Evolutionary conservation across 2,329 filamentous ascomycete species (phyloP), one percentile per base, ranked within the genome.

Genomic region (Chrysoporthe cubensis): DNA sequence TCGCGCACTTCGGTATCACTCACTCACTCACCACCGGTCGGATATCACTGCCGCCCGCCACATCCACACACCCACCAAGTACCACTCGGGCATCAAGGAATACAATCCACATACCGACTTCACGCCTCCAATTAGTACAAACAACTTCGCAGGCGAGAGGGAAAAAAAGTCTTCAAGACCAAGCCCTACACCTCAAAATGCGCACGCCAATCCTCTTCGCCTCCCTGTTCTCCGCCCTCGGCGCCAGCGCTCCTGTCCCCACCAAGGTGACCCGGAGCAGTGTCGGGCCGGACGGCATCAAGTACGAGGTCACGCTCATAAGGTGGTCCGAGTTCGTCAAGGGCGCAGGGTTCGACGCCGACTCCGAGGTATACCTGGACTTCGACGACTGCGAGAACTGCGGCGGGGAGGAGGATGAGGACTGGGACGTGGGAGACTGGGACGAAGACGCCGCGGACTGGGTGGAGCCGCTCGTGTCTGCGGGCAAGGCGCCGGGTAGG

Each of bases 381-480:
- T 48, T 44, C 11, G 54, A 58, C 43, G 40, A 26, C 16, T 32
- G 43, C 43, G 42, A 44, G 1, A 16, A 18, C 2, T 48, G 26
- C 26, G 52, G 34, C 4, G 54, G 21, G 7, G 52, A 50, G 37
- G 52, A n/a, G 5, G 52, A 14, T 3, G 43, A 48, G 11, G 52
- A 59, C 52, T 65, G 63, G 63, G 63, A 65, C 52, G 42, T 16
- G 16, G 54, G 50, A 43, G 63, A 65, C 32, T 65, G 63, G 63
- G 52, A 58, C 21, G 63, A 59, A 9, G 62, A 64, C 26, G 62
- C 62, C 1, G 40, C 26, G 42, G 62, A 64, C 16, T 64, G 50
- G 48, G 50, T 54, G 26, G 50, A 54, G 50, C 50, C 50, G 26
- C 50, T 54, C 8, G 50, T 54, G 11, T 32, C 50, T 13, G 44